Base-by-base conservation (phyloP, 495 filamentous ascomycete species). In the Lichenothelia convexa region DNA sequence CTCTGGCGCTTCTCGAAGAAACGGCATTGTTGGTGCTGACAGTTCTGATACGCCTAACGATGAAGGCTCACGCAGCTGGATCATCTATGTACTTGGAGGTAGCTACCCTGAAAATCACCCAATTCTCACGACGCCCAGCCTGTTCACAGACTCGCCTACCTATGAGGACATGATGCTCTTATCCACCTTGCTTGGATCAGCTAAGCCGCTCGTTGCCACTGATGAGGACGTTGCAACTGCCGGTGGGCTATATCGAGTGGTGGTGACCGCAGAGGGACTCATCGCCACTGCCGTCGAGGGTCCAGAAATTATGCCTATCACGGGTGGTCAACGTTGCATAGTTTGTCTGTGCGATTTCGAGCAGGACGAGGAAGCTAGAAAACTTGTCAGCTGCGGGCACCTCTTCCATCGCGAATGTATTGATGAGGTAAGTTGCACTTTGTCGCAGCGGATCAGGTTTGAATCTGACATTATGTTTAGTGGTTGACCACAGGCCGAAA, bases 401-500 rank as follows among this genome's bases (percentile, higher is more conserved):
- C 50, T 80, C 34, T 83, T 76, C 51, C 78, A 83, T 53, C 63
- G 60, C 33, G 72, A 78, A 37, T 83, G 78, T 52, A 82, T 83
- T 48, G 78, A 83, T 45, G 68, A 81, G 70, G 77, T 80, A 58
- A 34, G 63, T 12, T 40, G 27, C 12, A 30, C 16, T 27, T 29
- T 18, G 3, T 16, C 19, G 38, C 20, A 21, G 15, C 12, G 30
- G 18, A 36, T 54, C 41, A 55, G 38, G 13, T 33, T 0, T 34
- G 27, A 12, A 26, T 9, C 27, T 41, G 35, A 36, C 20, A 30
- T 6, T 33, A 38, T 21, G 4, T 39, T 30, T 15, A 82, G 78
- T 83, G 78, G 78, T 60, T 83, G 13, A 83, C 77, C 16, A 80
- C 77, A 18, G 78, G 78, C 26, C 75, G 78, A 41, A 83, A 83